Conservation (phyloP, 192 early-diverging fungal species). For the Entomortierella parvispora region DNA sequence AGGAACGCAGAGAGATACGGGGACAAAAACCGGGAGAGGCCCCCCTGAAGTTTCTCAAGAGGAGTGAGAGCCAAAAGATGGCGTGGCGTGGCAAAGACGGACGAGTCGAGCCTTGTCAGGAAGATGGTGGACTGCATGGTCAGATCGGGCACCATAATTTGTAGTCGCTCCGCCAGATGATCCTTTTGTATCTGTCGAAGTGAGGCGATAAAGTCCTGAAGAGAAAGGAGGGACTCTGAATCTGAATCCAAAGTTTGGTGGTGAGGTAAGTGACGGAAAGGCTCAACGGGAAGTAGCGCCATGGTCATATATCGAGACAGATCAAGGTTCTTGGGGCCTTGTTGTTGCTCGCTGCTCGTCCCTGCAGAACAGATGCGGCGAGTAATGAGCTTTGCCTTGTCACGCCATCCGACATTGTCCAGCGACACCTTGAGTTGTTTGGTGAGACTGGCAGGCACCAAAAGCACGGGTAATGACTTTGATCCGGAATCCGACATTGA, state of each 20-base stretch:
- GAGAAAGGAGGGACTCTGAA: background rate
- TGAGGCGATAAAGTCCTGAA: slow-evolving; percentile 8
- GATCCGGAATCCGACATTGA: no score
- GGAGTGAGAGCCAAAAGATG: slow-evolving; percentile 44
- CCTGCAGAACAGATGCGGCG: slow-evolving; percentile 1
- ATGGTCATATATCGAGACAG: slow-evolving; percentile 30
- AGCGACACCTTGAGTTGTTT: slow-evolving; percentile 36
- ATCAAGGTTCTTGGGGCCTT: slow-evolving; percentile 4
- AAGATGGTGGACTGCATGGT: slow-evolving; percentile 18
- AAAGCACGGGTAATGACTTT: slow-evolving; percentile 17
- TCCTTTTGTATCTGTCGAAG: no score
- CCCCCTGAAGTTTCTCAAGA: slow-evolving; percentile 24
- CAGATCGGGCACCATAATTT: slow-evolving; percentile 3
- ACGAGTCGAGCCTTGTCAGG: slow-evolving; percentile 9
- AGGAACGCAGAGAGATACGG: slow-evolving; percentile 16
- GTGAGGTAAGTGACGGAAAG: background rate
- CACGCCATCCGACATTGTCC: slow-evolving; percentile 37
- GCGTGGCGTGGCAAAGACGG: slow-evolving; percentile 23
- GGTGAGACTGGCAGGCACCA: slow-evolving; percentile 28
- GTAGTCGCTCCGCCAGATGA: no score
- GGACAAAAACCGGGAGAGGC: slow-evolving; percentile 8
- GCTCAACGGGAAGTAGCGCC: slow-evolving; percentile 16
- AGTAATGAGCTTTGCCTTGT: slow-evolving; percentile 38
- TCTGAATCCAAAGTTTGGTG: no score
- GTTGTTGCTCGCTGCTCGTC: background rate